phyloP scores from a whole-genome alignment of 1,139 yeast species.

The Eremothecium coryli region DNA sequence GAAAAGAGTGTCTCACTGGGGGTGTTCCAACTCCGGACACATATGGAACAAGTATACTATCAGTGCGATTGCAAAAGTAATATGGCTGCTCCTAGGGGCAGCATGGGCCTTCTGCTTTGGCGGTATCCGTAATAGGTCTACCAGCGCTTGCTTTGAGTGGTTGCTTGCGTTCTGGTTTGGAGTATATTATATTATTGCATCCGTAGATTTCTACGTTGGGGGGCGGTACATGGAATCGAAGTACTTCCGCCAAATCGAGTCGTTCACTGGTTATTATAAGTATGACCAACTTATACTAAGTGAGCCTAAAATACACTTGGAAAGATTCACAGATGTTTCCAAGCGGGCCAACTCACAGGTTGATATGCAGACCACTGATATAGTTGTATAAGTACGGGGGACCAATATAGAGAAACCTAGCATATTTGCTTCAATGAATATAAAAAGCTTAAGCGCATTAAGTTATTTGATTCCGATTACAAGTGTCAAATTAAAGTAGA shows the following conservation, averaged over 20 bases:
- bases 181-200: slow-evolving; percentile 51
- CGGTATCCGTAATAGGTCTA: slow-evolving; percentile 35
- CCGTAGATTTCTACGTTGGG: slow-evolving; percentile 64
- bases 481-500: no score
- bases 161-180: slow-evolving; percentile 76
- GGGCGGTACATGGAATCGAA: slow-evolving; percentile 29
- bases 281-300: slow-evolving; percentile 18
- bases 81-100: slow-evolving; percentile 65
- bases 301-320: slow-evolving; percentile 1
- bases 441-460: no score
- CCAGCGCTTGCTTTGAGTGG: slow-evolving; percentile 70
- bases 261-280: slow-evolving; percentile 25
- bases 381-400: slow-evolving; percentile 25
- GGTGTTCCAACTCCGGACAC: slow-evolving; percentile 7
- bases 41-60: slow-evolving; percentile 38
- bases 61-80: slow-evolving; percentile 44
- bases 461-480: no score
- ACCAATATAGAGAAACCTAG: no score
- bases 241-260: slow-evolving; percentile 25
- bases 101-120: slow-evolving; percentile 66
- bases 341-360: no score
- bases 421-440: no score
- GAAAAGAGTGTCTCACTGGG: slow-evolving; percentile 30
- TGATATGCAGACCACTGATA: background rate
- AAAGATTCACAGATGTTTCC: background rate